Evolutionary conservation across 345 rosid species (phyloP).

Genomic region (Populus simonii): DNA sequence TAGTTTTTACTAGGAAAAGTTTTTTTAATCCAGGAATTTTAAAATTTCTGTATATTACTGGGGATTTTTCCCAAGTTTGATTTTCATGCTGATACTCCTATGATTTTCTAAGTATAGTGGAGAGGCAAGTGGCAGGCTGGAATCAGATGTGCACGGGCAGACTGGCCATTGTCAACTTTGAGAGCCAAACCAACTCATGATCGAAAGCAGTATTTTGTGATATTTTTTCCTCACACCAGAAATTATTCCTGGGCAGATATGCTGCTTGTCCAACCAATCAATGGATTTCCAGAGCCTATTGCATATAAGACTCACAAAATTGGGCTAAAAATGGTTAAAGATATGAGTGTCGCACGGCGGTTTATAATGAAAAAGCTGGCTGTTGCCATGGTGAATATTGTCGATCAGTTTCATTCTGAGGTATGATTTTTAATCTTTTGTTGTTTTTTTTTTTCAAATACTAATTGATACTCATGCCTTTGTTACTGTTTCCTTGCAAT

Average conservation of each 20-base stretch:
- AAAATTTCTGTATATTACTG: not conserved
- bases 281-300: conserved; percentile 84
- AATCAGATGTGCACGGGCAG: conserved; percentile 87
- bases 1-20: not conserved
- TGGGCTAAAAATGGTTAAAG: conserved; percentile 83
- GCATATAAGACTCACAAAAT: conserved; percentile 70
- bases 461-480: not conserved
- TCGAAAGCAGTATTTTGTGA: conserved; percentile 81
- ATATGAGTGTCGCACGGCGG: conserved; percentile 72
- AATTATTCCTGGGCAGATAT: conserved; percentile 99
- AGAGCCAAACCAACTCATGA: conserved; percentile 96
- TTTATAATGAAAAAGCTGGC: conserved; percentile 82
- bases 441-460: not conserved
- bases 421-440: conserved; percentile 30
- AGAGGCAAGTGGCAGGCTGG: conserved; percentile 99
- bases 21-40: not conserved
- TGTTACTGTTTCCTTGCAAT: conserved; percentile 13
- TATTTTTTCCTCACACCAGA: conserved; percentile 89
- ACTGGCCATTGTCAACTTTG: conserved; percentile 90
- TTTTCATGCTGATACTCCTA: conserved; percentile 12
- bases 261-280: conserved; percentile 69
- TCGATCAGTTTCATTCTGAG: conserved; percentile 80
- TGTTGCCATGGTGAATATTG: conserved; percentile 78
- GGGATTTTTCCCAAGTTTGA: conserved; percentile 12
- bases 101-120: conserved; percentile 62